Conservation (phyloP, 768 basidiomycete genomes). For the Fistulinella prunicolor region DNA sequence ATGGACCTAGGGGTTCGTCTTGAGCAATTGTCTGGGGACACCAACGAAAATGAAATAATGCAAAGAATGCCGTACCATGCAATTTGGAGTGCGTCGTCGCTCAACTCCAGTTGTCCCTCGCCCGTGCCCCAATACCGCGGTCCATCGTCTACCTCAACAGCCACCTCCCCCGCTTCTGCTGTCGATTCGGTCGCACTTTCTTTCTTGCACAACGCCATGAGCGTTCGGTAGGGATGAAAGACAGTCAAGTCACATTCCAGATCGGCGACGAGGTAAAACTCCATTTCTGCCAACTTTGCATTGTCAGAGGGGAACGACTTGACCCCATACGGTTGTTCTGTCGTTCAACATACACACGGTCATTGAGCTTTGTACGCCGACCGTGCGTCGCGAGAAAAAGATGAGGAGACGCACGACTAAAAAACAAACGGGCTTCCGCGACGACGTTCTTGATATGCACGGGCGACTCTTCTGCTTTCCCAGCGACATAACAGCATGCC, state of each 20-base stretch:
- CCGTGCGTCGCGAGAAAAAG: not conserved
- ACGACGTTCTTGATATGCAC: constrained; percentile 93
- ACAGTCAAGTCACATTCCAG: constrained; percentile 91
- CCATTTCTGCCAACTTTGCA: constrained; percentile 95
- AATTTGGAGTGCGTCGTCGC: constrained; percentile 76
- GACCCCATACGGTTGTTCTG: constrained; percentile 66
- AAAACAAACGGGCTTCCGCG: constrained; percentile 73
- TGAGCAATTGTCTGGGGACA: not conserved
- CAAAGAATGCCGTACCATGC: constrained; percentile 67
- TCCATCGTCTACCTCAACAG: constrained; percentile 52
- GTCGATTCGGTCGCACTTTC: constrained; percentile 39
- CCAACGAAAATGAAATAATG: not conserved
- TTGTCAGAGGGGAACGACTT: constrained; percentile 86
- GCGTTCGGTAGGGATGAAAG: constrained; percentile 93
- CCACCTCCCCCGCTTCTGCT: constrained; percentile 56
- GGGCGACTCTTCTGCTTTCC: constrained; percentile 96
- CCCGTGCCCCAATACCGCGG: constrained; percentile 78
- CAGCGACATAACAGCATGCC: constrained; percentile 93
- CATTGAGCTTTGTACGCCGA: too few species aligned
- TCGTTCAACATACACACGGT: not conserved
- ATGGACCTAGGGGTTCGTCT: constrained; percentile 65
- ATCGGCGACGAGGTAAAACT: constrained; percentile 96
- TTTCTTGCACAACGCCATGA: constrained; percentile 72
- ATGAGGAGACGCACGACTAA: constrained; percentile 53
- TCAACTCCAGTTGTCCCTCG: constrained; percentile 73